Percentiles rank a stretch among this genome's conserved stretches.
Conservation (phyloP, 345 rosid genomes). For the Aurinia saxatilis region DNA sequence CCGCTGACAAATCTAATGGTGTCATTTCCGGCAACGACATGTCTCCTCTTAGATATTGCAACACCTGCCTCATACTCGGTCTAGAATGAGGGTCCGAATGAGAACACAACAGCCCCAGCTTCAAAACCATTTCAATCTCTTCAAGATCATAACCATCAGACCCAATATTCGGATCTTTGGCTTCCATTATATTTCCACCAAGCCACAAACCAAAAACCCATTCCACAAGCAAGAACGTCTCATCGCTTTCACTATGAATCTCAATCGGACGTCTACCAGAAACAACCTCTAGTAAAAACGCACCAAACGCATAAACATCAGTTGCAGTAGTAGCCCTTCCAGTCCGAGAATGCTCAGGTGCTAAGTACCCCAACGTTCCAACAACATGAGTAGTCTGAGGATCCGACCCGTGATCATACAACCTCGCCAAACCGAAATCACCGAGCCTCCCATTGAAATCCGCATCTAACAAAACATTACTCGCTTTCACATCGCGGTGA, state of each 20-base stretch:
- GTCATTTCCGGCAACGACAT: slow-evolving; percentile 11
- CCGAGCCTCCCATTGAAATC: slow-evolving; percentile 50
- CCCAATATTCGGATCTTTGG: slow-evolving; percentile 37
- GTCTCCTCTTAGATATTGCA: slow-evolving; percentile 42
- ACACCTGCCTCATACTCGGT: slow-evolving; percentile 55
- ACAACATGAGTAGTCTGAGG: slow-evolving; percentile 52
- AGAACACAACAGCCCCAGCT: slow-evolving; percentile 57
- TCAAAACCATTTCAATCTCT: slow-evolving; percentile 47
- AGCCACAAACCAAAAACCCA: slow-evolving; percentile 38
- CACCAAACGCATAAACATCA: slow-evolving; percentile 58
- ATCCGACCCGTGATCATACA: slow-evolving; percentile 50
- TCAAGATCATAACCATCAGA: slow-evolving; percentile 21
- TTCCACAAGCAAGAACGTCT: slow-evolving; percentile 33
- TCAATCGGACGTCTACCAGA: slow-evolving; percentile 50
- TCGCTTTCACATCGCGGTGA: slow-evolving; percentile 61
- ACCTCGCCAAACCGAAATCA: slow-evolving; percentile 60
- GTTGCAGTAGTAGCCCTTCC: slow-evolving; percentile 48
- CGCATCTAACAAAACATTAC: slow-evolving; percentile 51
- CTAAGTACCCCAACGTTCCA: slow-evolving; percentile 58
- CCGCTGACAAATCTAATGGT: slow-evolving; percentile 7
- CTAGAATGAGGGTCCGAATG: slow-evolving; percentile 38
- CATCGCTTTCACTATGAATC: slow-evolving; percentile 13
- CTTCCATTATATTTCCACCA: slow-evolving; percentile 33
- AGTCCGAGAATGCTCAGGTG: slow-evolving; percentile 48
- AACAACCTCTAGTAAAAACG: slow-evolving; percentile 53